Conservation (phyloP, 495 filamentous ascomycete species). For the Parachaetomium inaequale region DNA sequence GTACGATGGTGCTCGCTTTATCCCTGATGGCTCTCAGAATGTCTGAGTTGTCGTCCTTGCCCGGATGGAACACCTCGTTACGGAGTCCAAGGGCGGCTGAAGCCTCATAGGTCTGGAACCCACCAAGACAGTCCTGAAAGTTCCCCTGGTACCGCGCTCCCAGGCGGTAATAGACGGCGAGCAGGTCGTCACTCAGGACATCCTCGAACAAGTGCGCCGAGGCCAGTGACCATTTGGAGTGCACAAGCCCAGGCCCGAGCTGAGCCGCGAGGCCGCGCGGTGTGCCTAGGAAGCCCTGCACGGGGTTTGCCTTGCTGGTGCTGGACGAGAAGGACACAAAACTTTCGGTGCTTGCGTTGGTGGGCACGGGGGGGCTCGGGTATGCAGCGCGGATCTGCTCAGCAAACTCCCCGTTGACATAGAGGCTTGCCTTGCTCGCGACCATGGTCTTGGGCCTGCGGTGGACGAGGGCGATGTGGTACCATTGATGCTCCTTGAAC, state of each 20-base stretch:
- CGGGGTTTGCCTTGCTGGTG: conserved; percentile 55
- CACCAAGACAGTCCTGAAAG: conserved; percentile 92
- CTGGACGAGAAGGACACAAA: conserved; percentile 57
- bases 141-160: conserved; percentile 90
- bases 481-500: conserved; percentile 77
- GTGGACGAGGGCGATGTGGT: conserved; percentile 87
- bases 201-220: conserved; percentile 86
- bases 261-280: conserved; percentile 84
- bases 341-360: conserved; percentile 57
- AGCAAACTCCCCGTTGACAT: conserved; percentile 87
- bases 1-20: conserved; percentile 74
- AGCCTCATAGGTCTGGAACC: conserved; percentile 95
- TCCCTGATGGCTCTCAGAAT: conserved; percentile 82
- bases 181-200: conserved; percentile 82
- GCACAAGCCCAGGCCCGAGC: conserved; percentile 70
- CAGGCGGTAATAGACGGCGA: conserved; percentile 85
- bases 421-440: conserved; percentile 80
- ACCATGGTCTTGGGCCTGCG: conserved; percentile 68
- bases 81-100: conserved; percentile 85
- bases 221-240: conserved; percentile 81
- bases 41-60: conserved; percentile 87
- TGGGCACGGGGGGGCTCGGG: conserved; percentile 63
- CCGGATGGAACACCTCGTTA: conserved; percentile 87
- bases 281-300: conserved; percentile 92
- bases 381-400: conserved; percentile 90